phyloP scores from a whole-genome alignment of 108 stramenopile genomes.

The Seminavis robusta region DNA sequence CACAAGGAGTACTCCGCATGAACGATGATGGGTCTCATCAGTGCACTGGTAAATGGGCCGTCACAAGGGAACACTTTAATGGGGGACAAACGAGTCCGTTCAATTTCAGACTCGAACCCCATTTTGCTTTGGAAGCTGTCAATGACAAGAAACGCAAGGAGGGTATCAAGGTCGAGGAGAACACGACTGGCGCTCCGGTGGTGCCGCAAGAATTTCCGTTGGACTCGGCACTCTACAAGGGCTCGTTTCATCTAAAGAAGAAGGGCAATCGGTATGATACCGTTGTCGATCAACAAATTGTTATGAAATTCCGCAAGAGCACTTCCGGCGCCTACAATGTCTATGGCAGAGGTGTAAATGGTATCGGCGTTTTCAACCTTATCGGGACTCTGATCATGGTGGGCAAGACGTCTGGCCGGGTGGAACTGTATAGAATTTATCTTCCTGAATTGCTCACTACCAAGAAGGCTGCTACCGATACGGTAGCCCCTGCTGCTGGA shows the following conservation, averaged over 20 bases:
- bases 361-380: conserved; percentile 64
- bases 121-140: conserved; percentile 33
- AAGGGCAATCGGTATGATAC: conserved; percentile 46
- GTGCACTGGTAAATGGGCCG: conserved; percentile 80
- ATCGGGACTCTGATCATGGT: conserved; percentile 62
- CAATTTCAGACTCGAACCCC: conserved; percentile 67
- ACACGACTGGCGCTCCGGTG: conserved; percentile 10
- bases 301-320: conserved; percentile 74
- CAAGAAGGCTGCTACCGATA: conserved; percentile 8
- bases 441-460: conserved; percentile 33
- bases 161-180: conserved; percentile 9
- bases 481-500: neutral
- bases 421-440: conserved; percentile 80
- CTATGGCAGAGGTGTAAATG: conserved; percentile 76
- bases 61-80: conserved; percentile 67
- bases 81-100: conserved; percentile 57
- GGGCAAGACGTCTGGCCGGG: conserved; percentile 65
- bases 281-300: conserved; percentile 68
- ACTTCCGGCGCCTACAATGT: conserved; percentile 74
- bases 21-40: conserved; percentile 69
- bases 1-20: conserved; percentile 70
- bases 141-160: conserved; percentile 30
- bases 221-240: conserved; percentile 78
- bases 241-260: conserved; percentile 68
- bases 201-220: conserved; percentile 67